These are phyloP conservation scores for Penicillium rolfsii DNA, from an alignment of 2,329 filamentous ascomycete species.

Conservation along the genomic window DNA sequence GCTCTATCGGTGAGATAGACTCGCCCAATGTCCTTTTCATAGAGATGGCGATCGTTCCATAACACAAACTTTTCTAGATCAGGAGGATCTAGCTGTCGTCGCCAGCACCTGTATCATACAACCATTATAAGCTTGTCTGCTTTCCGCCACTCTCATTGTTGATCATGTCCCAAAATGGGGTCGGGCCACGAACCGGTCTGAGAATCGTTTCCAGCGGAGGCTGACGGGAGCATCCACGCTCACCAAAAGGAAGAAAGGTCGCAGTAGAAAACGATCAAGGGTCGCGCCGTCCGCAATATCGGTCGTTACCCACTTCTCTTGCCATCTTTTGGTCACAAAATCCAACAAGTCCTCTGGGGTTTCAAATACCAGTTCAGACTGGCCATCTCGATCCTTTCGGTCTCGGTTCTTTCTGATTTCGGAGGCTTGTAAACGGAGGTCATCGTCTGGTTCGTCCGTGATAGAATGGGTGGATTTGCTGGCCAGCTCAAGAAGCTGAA, in stretches of 20 bases:
- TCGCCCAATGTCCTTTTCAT: conserved; percentile 65
- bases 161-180: not conserved
- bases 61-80: conserved; percentile 63
- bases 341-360: conserved; percentile 72
- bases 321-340: conserved; percentile 84
- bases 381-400: conserved; percentile 21
- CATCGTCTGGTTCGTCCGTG: conserved; percentile 32
- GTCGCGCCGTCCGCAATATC: conserved; percentile 74
- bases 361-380: conserved; percentile 54
- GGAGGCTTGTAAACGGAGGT: conserved; percentile 34
- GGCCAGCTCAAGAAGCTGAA: conserved; percentile 70
- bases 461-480: conserved; percentile 30
- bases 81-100: conserved; percentile 54
- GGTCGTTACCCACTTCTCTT: conserved; percentile 80
- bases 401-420: conserved; percentile 25
- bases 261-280: conserved; percentile 73
- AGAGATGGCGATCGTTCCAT: conserved; percentile 75
- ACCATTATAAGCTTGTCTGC: not conserved
- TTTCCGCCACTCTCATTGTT: not conserved
- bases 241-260: conserved; percentile 91
- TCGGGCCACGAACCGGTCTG: conserved; percentile 50
- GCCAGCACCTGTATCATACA: conserved; percentile 49
- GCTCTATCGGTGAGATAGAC: conserved; percentile 79
- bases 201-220: conserved; percentile 80
- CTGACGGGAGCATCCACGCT: conserved; percentile 88